Evolutionary conservation across 1,284 basidiomycete species (phyloP).

Genomic region (Rhodotorula sp.): DNA sequence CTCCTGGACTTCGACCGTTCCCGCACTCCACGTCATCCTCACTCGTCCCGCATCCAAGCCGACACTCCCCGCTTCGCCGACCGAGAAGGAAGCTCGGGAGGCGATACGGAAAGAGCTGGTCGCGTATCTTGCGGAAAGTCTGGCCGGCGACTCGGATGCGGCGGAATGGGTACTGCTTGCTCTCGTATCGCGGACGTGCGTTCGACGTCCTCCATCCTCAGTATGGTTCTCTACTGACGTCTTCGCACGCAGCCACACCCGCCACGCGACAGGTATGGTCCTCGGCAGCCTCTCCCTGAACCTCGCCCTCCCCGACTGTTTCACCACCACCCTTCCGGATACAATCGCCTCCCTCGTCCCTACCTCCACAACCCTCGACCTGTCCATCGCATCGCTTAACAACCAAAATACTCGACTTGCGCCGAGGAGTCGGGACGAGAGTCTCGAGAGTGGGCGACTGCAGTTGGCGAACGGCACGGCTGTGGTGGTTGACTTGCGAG

Average conservation of each 20-base stretch:
- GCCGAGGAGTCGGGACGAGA: conserved; percentile 67
- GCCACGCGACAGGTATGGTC: conserved; percentile 61
- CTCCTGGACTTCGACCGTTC: conserved; percentile 8
- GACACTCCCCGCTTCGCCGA: not conserved
- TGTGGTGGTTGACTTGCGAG: conserved; percentile 59
- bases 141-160: conserved; percentile 66
- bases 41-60: conserved; percentile 7
- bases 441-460: conserved; percentile 69
- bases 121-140: conserved; percentile 65
- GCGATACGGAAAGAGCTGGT: conserved; percentile 59
- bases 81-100: not conserved
- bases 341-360: conserved; percentile 56
- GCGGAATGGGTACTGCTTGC: conserved; percentile 75
- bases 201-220: conserved; percentile 28
- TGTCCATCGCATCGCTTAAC: conserved; percentile 57
- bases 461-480: conserved; percentile 67
- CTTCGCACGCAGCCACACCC: conserved; percentile 59
- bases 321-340: conserved; percentile 56
- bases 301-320: conserved; percentile 59
- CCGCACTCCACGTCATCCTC: conserved; percentile 38
- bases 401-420: conserved; percentile 48
- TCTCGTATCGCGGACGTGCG: conserved; percentile 66
- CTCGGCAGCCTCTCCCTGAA: conserved; percentile 65
- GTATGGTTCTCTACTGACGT: not conserved
- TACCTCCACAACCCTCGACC: conserved; percentile 58